These are phyloP conservation scores for Caulochytrium protostelioides DNA, from an alignment of 371 early-diverging fungal species.

Conservation along the genomic window DNA sequence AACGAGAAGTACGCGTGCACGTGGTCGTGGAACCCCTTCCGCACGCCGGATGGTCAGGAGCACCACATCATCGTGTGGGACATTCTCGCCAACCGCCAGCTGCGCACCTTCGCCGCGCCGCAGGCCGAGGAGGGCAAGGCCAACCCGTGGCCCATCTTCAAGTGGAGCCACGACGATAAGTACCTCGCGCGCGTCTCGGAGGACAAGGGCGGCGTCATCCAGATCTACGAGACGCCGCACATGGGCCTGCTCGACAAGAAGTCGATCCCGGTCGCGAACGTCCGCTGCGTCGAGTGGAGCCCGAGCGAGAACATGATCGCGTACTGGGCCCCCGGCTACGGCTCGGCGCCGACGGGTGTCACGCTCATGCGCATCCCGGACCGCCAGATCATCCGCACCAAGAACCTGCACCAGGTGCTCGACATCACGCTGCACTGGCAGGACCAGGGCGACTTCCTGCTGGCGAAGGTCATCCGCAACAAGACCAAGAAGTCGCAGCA, in stretches of 20 bases:
- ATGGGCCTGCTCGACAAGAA: slow-evolving; percentile 89
- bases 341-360: slow-evolving; percentile 89
- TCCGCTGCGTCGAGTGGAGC: slow-evolving; percentile 81
- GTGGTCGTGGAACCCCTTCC: slow-evolving; percentile 71
- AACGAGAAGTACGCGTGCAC: slow-evolving; percentile 81
- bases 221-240: slow-evolving; percentile 71
- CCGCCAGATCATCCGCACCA: slow-evolving; percentile 70
- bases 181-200: slow-evolving; percentile 77
- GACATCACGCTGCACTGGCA: slow-evolving; percentile 80
- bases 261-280: slow-evolving; percentile 63
- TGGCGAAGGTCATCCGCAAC: slow-evolving; percentile 77
- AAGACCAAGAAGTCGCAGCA: slow-evolving; percentile 79
- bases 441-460: slow-evolving; percentile 63
- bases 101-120: slow-evolving; percentile 63
- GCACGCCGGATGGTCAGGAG: slow-evolving; percentile 11
- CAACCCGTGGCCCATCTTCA: slow-evolving; percentile 72
- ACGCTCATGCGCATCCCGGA: slow-evolving; percentile 62
- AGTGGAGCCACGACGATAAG: slow-evolving; percentile 83
- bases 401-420: slow-evolving; percentile 85
- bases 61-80: slow-evolving; percentile 66
- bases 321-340: slow-evolving; percentile 89
- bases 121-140: slow-evolving; percentile 3
- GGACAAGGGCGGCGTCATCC: slow-evolving; percentile 41
- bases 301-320: slow-evolving; percentile 53
- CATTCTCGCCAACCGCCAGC: slow-evolving; percentile 50